Evolutionary conservation across 768 basidiomycete genomes (phyloP), one percentile per base, ranked within the genome.

Genomic region (Mycena metata): DNA sequence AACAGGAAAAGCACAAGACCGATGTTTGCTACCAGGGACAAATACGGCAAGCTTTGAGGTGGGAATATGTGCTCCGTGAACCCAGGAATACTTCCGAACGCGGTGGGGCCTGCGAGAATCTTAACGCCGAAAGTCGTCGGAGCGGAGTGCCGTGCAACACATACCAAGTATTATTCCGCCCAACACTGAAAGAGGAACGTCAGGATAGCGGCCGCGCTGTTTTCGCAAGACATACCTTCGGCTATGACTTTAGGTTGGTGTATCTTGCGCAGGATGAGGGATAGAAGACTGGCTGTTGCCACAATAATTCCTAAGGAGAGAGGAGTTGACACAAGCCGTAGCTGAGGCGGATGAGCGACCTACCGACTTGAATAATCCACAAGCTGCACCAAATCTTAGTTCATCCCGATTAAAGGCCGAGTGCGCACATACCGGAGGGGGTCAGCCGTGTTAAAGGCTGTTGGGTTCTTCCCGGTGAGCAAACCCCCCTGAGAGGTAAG

Each of bases 21-120:
- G 69, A 98, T 94, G 72, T 95, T 94, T 16, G 97, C 94, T 19
- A 92, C 90, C 21, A 99, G 90, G 61, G 89, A 90, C 26, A 99
- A 89, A 76, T 91, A 96, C 0, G 95, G 85, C 8, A 86, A 76
- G 0, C 95, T 96, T 0, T 82, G 81, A 0, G 76, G 1, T 0
- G 97, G 96, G 78, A 99, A 99, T 60, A 98, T 90, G 76, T 90
- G 89, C 50, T 92, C 61, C 0, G 95, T 91, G 81, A 99, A 99
- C 6, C 92, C 91, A 0, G 96, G 96, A 66, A 98, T 95, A 24
- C 91, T 89, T 26, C 96, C 87, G 68, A 86, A 83, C 19, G 84
- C 86, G 33, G 86, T 87, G 21, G 86, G 86, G 16, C 85, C 85
- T 87, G 69, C 11, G 36, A 6, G 36, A 16, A 17, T 56, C 63